These are phyloP conservation scores for Primulina tabacum DNA, from an alignment of 257 asterid species.

Conservation along the genomic window DNA sequence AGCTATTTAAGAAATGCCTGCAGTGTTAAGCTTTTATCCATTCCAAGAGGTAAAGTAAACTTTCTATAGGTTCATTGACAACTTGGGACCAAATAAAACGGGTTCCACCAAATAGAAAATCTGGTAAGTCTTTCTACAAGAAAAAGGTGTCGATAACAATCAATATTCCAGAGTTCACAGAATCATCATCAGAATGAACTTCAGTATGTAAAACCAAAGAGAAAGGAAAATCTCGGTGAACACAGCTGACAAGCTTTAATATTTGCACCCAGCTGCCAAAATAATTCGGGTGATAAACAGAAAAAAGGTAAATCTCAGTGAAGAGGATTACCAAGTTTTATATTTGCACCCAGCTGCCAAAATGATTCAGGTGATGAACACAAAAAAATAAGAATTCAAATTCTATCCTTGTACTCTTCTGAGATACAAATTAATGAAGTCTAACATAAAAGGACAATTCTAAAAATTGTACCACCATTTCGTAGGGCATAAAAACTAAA, in stretches of 20 bases:
- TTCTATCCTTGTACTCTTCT: not conserved
- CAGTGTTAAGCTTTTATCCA: not conserved
- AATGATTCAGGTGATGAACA: conserved; percentile 3
- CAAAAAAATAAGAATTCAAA: conserved; percentile 3
- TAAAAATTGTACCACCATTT: not conserved
- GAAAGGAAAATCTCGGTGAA: conserved; percentile 7
- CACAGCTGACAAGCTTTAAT: not conserved
- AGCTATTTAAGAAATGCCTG: conserved; percentile 17
- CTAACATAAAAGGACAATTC: not conserved
- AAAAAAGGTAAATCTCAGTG: not conserved
- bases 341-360: conserved; percentile 7
- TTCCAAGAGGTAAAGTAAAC: not conserved
- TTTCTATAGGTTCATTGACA: not conserved
- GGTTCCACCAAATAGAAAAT: not conserved
- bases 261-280: conserved; percentile 8
- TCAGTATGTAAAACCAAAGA: not conserved
- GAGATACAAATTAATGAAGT: not conserved
- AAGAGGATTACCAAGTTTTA: not conserved
- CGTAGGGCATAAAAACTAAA: not conserved
- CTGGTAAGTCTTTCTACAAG: conserved; percentile 1
- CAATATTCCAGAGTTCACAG: not conserved
- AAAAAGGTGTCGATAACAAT: not conserved
- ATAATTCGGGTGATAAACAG: not conserved
- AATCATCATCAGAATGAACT: not conserved
- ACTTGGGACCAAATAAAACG: not conserved